Evolutionary conservation across 1,139 yeast genomes (phyloP), one percentile per base, ranked within the genome.

Genomic region (Geotrichum europaeum): DNA sequence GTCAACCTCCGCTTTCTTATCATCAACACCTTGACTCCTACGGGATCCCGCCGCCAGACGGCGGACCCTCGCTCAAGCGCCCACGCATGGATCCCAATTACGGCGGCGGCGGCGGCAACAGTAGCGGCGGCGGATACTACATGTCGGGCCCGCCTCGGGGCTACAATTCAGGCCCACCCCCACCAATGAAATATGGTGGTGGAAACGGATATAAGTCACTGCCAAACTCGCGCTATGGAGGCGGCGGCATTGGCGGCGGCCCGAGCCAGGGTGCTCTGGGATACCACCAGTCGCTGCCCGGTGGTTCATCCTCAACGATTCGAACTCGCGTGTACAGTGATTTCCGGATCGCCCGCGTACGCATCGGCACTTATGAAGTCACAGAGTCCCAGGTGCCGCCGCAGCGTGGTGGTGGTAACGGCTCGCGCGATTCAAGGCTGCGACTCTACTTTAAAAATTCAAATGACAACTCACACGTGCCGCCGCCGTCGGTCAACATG

Each of bases 281-380:
- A 24, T 22, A 53, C 24, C 50, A 53, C 18, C 56, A 57, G 18
- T 10, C 15, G 43, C 43, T 36, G 18, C 5, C n/a, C 5, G 43
- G 43, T 18, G 18, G 18, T 10, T 6, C 18, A 13, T 6, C 43
- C 6, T 10, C 5, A 3, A 50, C 51, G 24, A 50, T 18, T 15
- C 36, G 51, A 36, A 55, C 57, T 15, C 53, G 62, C 20, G 34
- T 57, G 4, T 65, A 65, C 52, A 63, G 67, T 22, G 70, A 68
- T 36, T 68, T 68, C 51, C 62, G 70, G 7, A 58, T 68, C 10
- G 61, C 66, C 15, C 51, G 62, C 15, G 60, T 66, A n/a, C 52
- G 51, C 43, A 65, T 68, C 43, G 70, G 70, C 15, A 43, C 55
- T 12, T 65, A 67, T 57, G 63, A 60, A 18, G 58, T 66, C 10